A percentile compares a stretch with the other conserved stretches of the same genome.
Conservation (phyloP, 1,284 basidiomycete genomes). For the Leccinum olivaceoglutinosum region DNA sequence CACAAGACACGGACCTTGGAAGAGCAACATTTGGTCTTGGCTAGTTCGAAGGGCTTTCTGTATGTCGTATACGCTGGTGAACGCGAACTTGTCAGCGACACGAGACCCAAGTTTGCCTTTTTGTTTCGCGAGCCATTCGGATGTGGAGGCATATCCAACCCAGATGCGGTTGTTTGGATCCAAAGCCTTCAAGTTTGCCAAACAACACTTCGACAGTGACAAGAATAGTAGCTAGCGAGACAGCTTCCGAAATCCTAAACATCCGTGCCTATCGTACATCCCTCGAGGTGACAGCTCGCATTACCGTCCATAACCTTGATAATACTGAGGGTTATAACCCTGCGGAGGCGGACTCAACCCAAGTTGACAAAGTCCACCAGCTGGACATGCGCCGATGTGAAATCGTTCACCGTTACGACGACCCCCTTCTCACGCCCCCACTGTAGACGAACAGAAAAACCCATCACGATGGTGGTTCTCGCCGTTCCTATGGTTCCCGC, state of each 20-base stretch:
- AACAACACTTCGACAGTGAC: constrained; percentile 8
- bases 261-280: neutral
- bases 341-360: constrained; percentile 16
- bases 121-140: constrained; percentile 8
- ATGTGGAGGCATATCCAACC: constrained; percentile 12
- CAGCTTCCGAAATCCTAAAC: neutral
- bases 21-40: constrained; percentile 19
- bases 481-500: constrained; percentile 11
- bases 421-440: constrained; percentile 1
- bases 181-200: constrained; percentile 21
- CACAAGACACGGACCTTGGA: constrained; percentile 20
- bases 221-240: neutral
- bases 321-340: constrained; percentile 16
- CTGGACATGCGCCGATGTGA: too few species aligned
- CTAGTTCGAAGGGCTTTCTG: constrained; percentile 13
- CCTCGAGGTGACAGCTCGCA: neutral
- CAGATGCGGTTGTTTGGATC: constrained; percentile 23
- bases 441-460: constrained; percentile 19
- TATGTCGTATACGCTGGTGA: constrained; percentile 24
- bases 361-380: too few species aligned
- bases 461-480: constrained; percentile 5
- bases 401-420: neutral
- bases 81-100: constrained; percentile 3
- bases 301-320: constrained; percentile 25
- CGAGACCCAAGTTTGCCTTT: constrained; percentile 11